A percentile compares a stretch with the other conserved stretches of the same genome.
These are phyloP conservation scores for Boletus fagicola DNA, from an alignment of 768 basidiomycete species.

Conservation along the genomic window DNA sequence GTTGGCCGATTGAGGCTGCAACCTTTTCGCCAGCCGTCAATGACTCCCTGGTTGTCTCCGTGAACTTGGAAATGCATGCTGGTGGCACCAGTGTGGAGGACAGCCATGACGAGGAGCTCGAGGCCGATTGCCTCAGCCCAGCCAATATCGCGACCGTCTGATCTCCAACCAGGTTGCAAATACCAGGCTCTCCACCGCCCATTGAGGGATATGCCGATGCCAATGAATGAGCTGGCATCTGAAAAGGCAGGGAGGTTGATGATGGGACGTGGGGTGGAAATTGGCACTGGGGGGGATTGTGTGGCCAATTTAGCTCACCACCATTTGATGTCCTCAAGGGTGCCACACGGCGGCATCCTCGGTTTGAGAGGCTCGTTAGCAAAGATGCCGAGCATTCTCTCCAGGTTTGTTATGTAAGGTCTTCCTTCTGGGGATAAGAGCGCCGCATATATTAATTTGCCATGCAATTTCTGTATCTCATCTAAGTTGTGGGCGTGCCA, in stretches of 20 bases:
- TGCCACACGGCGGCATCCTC: too few species aligned
- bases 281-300: fast-evolving
- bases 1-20: slow-evolving; percentile 27
- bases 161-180: fast-evolving
- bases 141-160: slow-evolving; percentile 27
- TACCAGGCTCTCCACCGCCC: background rate
- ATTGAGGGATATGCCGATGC: too few species aligned
- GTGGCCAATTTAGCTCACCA: background rate
- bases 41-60: slow-evolving; percentile 32
- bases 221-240: too few species aligned
- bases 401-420: too few species aligned
- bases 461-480: too few species aligned
- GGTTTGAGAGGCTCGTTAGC: too few species aligned
- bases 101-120: slow-evolving; percentile 35
- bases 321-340: background rate
- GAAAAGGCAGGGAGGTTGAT: too few species aligned
- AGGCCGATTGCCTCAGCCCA: slow-evolving; percentile 50
- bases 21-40: slow-evolving; percentile 36
- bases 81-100: background rate
- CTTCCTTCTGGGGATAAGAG: too few species aligned
- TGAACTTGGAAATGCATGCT: background rate
- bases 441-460: too few species aligned
- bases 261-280: too few species aligned
- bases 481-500: too few species aligned
- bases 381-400: too few species aligned